Base-by-base conservation (phyloP, 148 eudicot genomes). In the Heliamphora exappendiculata region DNA sequence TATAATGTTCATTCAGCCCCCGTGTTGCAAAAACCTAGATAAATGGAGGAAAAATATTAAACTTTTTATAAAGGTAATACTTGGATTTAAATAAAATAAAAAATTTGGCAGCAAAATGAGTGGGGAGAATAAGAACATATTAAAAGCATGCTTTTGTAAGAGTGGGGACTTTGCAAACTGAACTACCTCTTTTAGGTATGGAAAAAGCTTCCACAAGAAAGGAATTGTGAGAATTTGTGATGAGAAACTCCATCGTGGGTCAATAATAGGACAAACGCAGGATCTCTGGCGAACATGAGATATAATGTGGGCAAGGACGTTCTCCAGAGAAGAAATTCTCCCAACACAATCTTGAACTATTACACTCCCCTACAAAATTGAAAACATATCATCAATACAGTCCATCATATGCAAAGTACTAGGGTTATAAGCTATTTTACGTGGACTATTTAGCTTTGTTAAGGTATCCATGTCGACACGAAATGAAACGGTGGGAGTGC, bases 191-290 rank as follows among this genome's bases (percentile, higher is more conserved):
- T 89, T 95, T 31, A 91, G 79, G 78, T 60, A 74, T 0, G 93
- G 97, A 74, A 85, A 92, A 58, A 84, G 65, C 72, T 67, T 71
- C 99, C 99, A 95, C 79, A 95, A 70, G 76, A 92, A 95, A 24
- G 99, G 99, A 71, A 95, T 83, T 28, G 92, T 86, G 45, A 95
- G 91, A 79, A 95, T 88, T 76, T 95, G 94, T 55, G 96, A 95
- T 44, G 88, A 82, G 82, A 95, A 92, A 80, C 91, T 82, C 87
- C 90, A 80, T 70, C 70, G 79, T 14, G 87, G 89, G 68, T 88
- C 93, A 78, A 83, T 78, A 80, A 77, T 86, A 72, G 79, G 84
- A 81, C 99, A 95, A 55, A 81, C 76, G 81, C 97, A 92, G 51
- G 96, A 81, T 75, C 69, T 79, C 80, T 89, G 89, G 77, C 93